These are phyloP conservation scores for Protomyces lactucae-debilis DNA, from an alignment of 1,139 yeast genomes.

Conservation along the genomic window DNA sequence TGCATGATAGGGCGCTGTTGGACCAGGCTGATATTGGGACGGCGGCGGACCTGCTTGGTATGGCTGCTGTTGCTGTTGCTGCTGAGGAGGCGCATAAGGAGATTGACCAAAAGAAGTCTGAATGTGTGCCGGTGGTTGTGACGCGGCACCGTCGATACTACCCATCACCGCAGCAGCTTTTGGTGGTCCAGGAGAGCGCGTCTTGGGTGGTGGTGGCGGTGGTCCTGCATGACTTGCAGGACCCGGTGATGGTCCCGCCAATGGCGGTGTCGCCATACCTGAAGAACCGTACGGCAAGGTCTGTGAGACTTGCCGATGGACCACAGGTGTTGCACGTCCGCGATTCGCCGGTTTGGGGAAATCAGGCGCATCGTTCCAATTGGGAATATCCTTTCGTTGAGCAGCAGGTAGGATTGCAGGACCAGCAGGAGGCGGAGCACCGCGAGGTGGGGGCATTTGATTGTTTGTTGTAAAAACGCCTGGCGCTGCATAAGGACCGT, in stretches of 20 bases:
- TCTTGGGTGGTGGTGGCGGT: slow-evolving; percentile 31
- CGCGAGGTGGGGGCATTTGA: slow-evolving; percentile 41
- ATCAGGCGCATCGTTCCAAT: slow-evolving; percentile 94
- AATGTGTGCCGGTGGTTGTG: background rate
- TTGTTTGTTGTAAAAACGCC: slow-evolving; percentile 24
- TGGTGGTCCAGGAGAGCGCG: slow-evolving; percentile 30
- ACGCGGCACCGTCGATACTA: slow-evolving; percentile 90
- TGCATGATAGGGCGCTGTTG: background rate
- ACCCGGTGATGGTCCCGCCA: background rate
- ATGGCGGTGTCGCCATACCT: background rate
- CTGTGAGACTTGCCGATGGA: slow-evolving; percentile 40
- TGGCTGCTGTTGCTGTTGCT: background rate
- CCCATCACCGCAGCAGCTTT: slow-evolving; percentile 67
- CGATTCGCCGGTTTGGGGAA: slow-evolving; percentile 42
- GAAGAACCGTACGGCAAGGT: slow-evolving; percentile 29
- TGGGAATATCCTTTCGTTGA: slow-evolving; percentile 62
- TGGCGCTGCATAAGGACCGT: background rate
- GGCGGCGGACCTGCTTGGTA: background rate
- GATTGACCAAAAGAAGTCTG: background rate
- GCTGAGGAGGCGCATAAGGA: slow-evolving; percentile 2
- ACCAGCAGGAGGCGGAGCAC: slow-evolving; percentile 24
- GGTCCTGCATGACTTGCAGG: background rate
- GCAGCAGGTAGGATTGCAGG: slow-evolving; percentile 34
- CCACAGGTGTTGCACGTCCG: slow-evolving; percentile 50
- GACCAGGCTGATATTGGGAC: background rate